Base-by-base conservation (phyloP, 257 asterid species). In the Primulina tabacum region DNA sequence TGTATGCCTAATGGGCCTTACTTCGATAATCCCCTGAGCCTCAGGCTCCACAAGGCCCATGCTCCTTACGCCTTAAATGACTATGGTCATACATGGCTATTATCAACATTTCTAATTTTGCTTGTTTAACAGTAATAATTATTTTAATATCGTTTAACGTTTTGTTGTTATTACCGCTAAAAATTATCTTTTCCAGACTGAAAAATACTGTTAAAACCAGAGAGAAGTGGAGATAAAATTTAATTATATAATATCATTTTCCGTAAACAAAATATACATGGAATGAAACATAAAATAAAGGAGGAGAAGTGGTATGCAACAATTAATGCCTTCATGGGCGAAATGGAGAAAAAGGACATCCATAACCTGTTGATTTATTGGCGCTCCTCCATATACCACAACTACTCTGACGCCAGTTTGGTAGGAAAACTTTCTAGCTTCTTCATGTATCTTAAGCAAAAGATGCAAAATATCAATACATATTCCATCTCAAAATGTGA, bases 311-410 rank as follows among this genome's bases (percentile, higher is more conserved):
- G 53, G n/a, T 12, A 74, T 20, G 43, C 10, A 68, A 33, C 21
- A 17, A 50, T 50, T 0, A 17, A 17, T 5, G 20, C 8, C 20
- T 50, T 50, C 21, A 12, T 0, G 56, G 18, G 62, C 56, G 11
- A 38, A 55, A n/a, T 28, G n/a, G 16, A 35, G 56, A 72, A 1
- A 62, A 55, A 28, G 64, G 18, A 61, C 29, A 11, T 8, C 61
- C 62, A 53, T 68, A 58, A 90, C 96, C 96, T 90, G 96, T 71
- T 86, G 89, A 76, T 84, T 73, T 30, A 90, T 85, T 21, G 97
- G 95, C 14, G 97, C 91, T 71, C 97, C 97, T 64, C 97, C 97
- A 79, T 90, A 90, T 60, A 77, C 93, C 70, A 90, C 97, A 37
- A 90, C 97, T 24, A 75, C 97, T 77, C 85, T 88, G 21, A 86